Conservation (phyloP, 345 rosid genomes). For the Cardamine occulta region DNA sequence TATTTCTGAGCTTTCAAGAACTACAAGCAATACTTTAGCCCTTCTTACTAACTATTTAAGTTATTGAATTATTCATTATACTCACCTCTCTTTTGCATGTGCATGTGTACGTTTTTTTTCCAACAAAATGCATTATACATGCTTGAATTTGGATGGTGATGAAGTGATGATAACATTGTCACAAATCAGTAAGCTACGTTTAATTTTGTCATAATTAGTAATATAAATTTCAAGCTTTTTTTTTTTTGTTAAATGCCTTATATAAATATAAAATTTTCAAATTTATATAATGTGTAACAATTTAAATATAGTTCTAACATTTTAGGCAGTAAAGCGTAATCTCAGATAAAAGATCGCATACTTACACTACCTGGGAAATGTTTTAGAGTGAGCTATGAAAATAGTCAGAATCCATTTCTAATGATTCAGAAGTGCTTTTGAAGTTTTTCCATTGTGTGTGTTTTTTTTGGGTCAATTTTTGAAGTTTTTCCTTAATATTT, state of each 20-base stretch:
- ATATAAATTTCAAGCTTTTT: background rate
- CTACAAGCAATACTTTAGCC: slow-evolving; percentile 74
- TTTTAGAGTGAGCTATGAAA: background rate
- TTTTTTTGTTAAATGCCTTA: too few relatives aligned
- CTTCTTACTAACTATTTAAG: slow-evolving; percentile 51
- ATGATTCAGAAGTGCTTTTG: background rate
- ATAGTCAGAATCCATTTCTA: background rate
- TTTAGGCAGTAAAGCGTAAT: too few relatives aligned
- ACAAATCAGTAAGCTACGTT: background rate
- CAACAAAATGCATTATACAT: background rate
- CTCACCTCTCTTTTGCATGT: background rate
- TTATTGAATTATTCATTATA: slow-evolving; percentile 27
- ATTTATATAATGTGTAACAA: background rate
- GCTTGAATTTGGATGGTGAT: background rate
- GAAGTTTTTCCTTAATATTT: background rate
- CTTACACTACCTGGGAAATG: background rate
- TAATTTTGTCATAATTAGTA: background rate
- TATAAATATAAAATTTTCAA: background rate
- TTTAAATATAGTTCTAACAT: background rate
- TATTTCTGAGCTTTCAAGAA: slow-evolving; percentile 46
- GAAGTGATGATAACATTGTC: background rate
- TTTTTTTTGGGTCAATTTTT: too few relatives aligned
- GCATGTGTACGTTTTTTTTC: background rate
- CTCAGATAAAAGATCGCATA: too few relatives aligned
- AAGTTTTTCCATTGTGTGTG: too few relatives aligned